Percentiles rank a stretch among this genome's conserved stretches.
These are phyloP conservation scores for Solanum gracilifrons DNA, from an alignment of 257 asterid genomes.

Conservation along the genomic window DNA sequence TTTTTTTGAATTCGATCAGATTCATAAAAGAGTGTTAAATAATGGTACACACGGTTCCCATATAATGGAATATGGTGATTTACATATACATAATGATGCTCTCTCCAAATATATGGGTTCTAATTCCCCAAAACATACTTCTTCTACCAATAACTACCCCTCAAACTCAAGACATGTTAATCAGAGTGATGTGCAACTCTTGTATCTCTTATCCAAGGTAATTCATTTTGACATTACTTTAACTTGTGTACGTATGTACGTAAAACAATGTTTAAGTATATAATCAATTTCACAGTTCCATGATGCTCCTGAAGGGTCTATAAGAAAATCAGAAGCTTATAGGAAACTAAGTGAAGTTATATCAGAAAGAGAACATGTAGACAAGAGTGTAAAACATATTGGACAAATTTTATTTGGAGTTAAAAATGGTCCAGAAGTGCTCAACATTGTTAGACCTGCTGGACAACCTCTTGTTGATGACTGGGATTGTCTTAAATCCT, in stretches of 20 bases:
- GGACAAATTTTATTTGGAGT: slow-evolving; percentile 75
- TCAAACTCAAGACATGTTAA: slow-evolving; percentile 27
- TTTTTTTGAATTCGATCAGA: slow-evolving; percentile 24
- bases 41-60: slow-evolving; percentile 64
- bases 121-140: slow-evolving; percentile 56
- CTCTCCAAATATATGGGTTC: slow-evolving; percentile 62
- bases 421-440: slow-evolving; percentile 41
- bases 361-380: slow-evolving; percentile 60
- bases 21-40: slow-evolving; percentile 50
- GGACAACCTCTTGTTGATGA: slow-evolving; percentile 84
- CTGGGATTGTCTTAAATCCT: slow-evolving; percentile 75
- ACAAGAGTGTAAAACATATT: slow-evolving; percentile 44
- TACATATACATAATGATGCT: slow-evolving; percentile 31
- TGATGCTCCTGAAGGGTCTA: slow-evolving; percentile 61
- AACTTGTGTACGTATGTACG: no score
- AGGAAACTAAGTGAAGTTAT: slow-evolving; percentile 59
- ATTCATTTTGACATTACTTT: no score
- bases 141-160: slow-evolving; percentile 26
- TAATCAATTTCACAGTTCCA: slow-evolving; percentile 17
- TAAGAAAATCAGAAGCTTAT: slow-evolving; percentile 64
- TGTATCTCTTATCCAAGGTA: slow-evolving; percentile 79
- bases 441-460: slow-evolving; percentile 41
- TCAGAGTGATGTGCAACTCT: slow-evolving; percentile 75
- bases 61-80: slow-evolving; percentile 80
- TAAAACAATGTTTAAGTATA: no score